A percentile compares a stretch with the other conserved stretches of the same genome.
These are phyloP conservation scores for Tetrahymena borealis DNA, from an alignment of 73 alveolate species.

Conservation along the genomic window DNA sequence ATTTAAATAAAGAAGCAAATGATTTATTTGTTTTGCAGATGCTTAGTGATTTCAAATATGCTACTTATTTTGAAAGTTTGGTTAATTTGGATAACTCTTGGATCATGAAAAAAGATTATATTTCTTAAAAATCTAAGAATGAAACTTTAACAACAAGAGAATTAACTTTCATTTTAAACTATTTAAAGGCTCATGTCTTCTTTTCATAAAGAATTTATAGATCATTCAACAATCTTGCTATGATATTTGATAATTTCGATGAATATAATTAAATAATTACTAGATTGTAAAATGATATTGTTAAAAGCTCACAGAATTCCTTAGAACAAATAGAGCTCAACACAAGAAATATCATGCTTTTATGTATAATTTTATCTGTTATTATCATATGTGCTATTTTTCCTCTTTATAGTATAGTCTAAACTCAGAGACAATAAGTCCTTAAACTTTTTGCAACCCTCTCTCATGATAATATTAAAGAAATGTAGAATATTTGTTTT, in stretches of 20 bases:
- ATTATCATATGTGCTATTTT: background rate
- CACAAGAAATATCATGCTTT: background rate
- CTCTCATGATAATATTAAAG: background rate
- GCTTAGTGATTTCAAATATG: background rate
- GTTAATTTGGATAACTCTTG: background rate
- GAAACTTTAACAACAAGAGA: background rate
- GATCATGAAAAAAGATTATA: background rate
- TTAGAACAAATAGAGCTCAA: background rate
- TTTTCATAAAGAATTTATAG: background rate
- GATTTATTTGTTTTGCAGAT: background rate
- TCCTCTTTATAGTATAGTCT: background rate
- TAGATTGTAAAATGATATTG: background rate
- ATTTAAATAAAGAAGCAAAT: background rate
- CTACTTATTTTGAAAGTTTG: background rate
- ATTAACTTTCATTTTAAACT: background rate
- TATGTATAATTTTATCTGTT: background rate
- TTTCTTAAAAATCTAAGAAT: background rate
- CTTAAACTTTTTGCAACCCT: background rate
- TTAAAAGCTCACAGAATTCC: background rate
- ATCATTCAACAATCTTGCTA: background rate
- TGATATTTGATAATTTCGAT: background rate
- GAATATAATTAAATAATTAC: background rate
- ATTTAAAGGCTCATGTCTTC: background rate
- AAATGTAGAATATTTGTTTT: background rate
- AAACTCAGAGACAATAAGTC: background rate